Percentiles rank a stretch among this genome's conserved stretches.
These are phyloP conservation scores for Penicillium sp. DNA, from an alignment of 2,329 filamentous ascomycete species.

Conservation along the genomic window DNA sequence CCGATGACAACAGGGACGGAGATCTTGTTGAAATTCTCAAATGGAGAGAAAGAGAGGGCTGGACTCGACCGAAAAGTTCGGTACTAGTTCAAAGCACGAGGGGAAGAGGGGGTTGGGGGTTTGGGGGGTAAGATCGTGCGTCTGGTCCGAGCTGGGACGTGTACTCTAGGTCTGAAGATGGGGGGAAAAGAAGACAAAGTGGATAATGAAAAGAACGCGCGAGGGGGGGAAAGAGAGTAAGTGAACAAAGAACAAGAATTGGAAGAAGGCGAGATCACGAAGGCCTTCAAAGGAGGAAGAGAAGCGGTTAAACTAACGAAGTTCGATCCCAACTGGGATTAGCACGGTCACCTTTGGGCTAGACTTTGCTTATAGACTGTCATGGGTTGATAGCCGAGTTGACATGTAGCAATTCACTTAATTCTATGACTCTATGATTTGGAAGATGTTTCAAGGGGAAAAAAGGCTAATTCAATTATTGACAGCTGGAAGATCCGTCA, in stretches of 20 bases:
- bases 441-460: background rate
- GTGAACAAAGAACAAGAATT: background rate
- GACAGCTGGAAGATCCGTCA: background rate
- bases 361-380: background rate
- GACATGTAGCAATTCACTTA: too few species aligned
- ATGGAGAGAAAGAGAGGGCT: background rate
- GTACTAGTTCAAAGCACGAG: background rate
- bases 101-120: constrained; percentile 1
- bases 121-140: background rate
- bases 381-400: background rate
- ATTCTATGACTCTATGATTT: too few species aligned
- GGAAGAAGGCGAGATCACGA: background rate
- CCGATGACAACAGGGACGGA: background rate
- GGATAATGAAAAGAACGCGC: constrained; percentile 4
- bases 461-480: background rate
- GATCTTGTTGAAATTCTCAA: background rate
- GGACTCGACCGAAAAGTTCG: background rate
- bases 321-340: constrained; percentile 12
- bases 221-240: constrained; percentile 5
- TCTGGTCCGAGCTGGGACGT: background rate
- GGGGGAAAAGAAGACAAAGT: background rate
- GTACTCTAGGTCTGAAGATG: background rate
- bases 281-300: background rate
- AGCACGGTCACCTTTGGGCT: constrained; percentile 4
- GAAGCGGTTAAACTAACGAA: constrained; percentile 3